These are phyloP conservation scores for Pichia sp. DNA, from an alignment of 1,139 yeast species.

Conservation along the genomic window DNA sequence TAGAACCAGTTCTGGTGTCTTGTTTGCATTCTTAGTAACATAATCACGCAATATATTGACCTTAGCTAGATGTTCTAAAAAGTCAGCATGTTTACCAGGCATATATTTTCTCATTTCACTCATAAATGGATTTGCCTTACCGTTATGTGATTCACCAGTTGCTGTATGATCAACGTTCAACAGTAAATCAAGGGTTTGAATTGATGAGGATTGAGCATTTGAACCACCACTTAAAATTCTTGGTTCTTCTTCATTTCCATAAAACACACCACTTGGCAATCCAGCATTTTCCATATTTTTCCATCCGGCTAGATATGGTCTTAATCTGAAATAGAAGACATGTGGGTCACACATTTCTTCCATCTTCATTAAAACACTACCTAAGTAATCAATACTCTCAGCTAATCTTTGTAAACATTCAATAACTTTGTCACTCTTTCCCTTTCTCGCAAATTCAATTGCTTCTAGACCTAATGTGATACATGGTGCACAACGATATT, in stretches of 20 bases:
- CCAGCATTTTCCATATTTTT: constrained; percentile 87
- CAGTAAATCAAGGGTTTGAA: constrained; percentile 77
- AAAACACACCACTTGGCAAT: constrained; percentile 62
- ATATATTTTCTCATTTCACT: constrained; percentile 79
- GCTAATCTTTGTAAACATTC: constrained; percentile 57
- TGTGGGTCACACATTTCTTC: constrained; percentile 95
- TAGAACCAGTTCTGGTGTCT: constrained; percentile 51
- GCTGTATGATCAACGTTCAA: constrained; percentile 73
- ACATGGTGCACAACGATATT: constrained; percentile 69
- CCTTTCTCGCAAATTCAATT: constrained; percentile 46
- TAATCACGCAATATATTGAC: constrained; percentile 57
- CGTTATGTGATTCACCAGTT: constrained; percentile 46
- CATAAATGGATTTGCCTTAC: constrained; percentile 54
- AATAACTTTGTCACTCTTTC: constrained; percentile 36
- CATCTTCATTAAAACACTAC: constrained; percentile 73
- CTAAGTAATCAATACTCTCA: constrained; percentile 66
- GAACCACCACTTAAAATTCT: constrained; percentile 81
- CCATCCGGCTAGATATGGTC: constrained; percentile 95
- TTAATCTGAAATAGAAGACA: constrained; percentile 72
- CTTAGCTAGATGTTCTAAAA: constrained; percentile 52
- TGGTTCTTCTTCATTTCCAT: constrained; percentile 59
- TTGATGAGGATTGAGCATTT: constrained; percentile 85
- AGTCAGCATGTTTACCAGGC: constrained; percentile 81
- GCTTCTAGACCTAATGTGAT: constrained; percentile 56
- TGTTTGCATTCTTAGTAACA: constrained; percentile 39